Conservation (phyloP, 352 stramenopile species). For the Phytophthora sojae region DNA sequence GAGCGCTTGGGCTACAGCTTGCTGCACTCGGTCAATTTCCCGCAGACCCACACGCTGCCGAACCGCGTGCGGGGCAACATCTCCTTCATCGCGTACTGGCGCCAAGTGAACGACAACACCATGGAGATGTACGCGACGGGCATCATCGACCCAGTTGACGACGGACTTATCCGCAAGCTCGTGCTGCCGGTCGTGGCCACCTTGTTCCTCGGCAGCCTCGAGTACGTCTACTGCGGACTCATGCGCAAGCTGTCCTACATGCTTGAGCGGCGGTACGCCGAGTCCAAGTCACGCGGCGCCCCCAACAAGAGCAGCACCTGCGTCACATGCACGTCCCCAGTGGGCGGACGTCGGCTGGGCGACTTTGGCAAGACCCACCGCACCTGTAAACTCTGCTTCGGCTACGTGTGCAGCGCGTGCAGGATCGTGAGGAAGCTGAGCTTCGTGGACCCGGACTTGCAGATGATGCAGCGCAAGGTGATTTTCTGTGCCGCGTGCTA, state of each 20-base stretch:
- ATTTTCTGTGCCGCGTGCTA: background rate
- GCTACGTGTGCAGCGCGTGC: background rate
- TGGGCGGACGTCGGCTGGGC: background rate
- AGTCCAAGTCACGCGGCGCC: background rate
- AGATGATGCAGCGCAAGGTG: background rate
- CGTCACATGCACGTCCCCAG: background rate
- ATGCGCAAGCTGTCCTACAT: background rate
- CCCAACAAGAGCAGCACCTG: background rate
- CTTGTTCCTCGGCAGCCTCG: background rate
- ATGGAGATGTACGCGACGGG: constrained; percentile 1
- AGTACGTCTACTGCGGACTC: background rate
- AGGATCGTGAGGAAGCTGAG: background rate
- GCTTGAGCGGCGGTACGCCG: background rate
- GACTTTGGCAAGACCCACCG: background rate
- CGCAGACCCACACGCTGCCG: background rate
- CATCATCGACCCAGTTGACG: background rate
- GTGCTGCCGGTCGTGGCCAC: background rate
- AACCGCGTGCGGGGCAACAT: background rate
- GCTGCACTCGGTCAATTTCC: background rate
- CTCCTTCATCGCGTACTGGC: constrained; percentile 1
- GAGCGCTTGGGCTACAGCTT: background rate
- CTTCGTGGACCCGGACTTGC: background rate
- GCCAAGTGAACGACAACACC: background rate
- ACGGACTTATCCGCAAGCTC: background rate
- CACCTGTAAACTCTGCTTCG: background rate